phyloP scores from a whole-genome alignment of 805 yeast species.

The Yamadazyma takamatsuzukensis region DNA sequence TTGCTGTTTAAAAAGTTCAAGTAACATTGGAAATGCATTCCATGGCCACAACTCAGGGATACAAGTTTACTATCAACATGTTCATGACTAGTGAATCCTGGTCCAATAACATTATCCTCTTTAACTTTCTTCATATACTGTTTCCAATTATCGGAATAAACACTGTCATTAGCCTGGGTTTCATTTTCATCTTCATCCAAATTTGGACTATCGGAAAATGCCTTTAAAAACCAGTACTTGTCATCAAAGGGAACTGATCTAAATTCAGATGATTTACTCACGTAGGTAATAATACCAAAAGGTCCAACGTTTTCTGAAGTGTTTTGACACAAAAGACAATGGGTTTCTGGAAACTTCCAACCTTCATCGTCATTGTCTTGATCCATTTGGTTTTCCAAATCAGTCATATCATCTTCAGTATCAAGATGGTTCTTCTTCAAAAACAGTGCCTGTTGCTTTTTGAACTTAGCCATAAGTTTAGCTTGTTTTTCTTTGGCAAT shows the following conservation, averaged over 20 bases:
- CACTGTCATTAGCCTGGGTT: conserved; percentile 10
- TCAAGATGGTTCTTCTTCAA: conserved; percentile 46
- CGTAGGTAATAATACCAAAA: conserved; percentile 69
- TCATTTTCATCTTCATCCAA: conserved; percentile 35
- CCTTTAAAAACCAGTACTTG: conserved; percentile 60
- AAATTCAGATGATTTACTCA: conserved; percentile 56
- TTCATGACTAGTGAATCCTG: conserved; percentile 55
- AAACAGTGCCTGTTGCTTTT: conserved; percentile 75
- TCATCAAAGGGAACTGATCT: conserved; percentile 63
- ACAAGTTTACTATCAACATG: conserved; percentile 44
- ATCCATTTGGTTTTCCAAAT: conserved; percentile 34
- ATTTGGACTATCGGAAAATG: conserved; percentile 48
- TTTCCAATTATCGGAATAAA: conserved; percentile 31
- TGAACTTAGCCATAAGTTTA: conserved; percentile 72
- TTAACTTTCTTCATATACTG: conserved; percentile 33
- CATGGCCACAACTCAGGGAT: conserved; percentile 86
- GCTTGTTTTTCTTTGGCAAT: conserved; percentile 67
- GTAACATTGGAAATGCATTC: conserved; percentile 83
- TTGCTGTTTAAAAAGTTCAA: conserved; percentile 57
- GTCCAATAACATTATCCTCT: conserved; percentile 53
- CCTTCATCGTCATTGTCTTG: conserved; percentile 30
- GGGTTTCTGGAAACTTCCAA: conserved; percentile 71
- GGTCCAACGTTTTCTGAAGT: conserved; percentile 61
- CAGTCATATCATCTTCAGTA: conserved; percentile 24
- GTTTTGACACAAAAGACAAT: conserved; percentile 81